Evolutionary conservation across 345 rosid species (phyloP).

Genomic region (Gossypium herbaceum): DNA sequence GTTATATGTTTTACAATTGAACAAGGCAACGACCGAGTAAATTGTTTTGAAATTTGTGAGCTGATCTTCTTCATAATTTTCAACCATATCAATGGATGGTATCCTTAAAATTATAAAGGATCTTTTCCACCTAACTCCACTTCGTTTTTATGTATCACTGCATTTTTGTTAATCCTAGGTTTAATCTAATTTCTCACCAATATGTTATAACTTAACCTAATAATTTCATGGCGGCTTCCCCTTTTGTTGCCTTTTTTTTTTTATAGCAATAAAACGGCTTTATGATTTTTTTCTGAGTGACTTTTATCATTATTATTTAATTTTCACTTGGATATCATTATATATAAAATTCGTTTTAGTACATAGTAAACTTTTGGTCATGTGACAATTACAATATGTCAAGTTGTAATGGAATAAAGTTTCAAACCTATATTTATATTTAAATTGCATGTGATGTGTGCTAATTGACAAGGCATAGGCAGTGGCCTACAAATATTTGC

Average conservation of each 20-base stretch:
- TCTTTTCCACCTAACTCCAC: background rate
- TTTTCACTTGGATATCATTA: background rate
- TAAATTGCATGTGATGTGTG: background rate
- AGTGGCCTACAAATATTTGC: background rate
- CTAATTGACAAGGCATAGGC: background rate
- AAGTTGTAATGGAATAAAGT: background rate
- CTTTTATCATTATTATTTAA: too few relatives aligned
- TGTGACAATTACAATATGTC: background rate
- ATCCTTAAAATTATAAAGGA: background rate
- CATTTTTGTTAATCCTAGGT: background rate
- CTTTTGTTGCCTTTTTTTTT: too few relatives aligned
- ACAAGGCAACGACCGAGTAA: too few relatives aligned
- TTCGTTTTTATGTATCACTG: background rate
- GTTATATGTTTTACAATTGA: too few relatives aligned
- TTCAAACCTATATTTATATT: background rate
- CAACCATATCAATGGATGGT: background rate
- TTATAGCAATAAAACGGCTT: too few relatives aligned
- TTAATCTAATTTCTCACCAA: background rate
- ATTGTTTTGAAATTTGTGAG: background rate
- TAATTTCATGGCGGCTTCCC: too few relatives aligned
- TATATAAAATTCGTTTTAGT: background rate
- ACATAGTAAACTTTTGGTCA: background rate
- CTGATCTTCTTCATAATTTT: background rate
- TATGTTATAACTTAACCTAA: too few relatives aligned
- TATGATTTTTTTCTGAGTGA: too few relatives aligned